phyloP scores from a whole-genome alignment of 345 rosid genomes.

The Sisymbrium irio region DNA sequence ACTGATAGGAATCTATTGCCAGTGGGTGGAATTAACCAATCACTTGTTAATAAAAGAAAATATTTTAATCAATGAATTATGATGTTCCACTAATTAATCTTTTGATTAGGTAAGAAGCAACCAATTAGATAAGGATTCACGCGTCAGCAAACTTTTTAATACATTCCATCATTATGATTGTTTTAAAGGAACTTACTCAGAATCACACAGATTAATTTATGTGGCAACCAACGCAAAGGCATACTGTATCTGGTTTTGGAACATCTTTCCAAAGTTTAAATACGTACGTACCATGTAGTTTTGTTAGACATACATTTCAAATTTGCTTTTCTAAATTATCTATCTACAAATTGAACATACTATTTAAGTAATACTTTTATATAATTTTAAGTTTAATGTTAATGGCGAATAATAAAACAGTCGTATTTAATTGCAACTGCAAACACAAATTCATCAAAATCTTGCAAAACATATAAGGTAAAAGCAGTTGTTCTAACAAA shows the following conservation, averaged over 20 bases:
- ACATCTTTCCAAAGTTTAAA: not conserved
- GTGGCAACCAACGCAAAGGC: not conserved
- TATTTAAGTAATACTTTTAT: not conserved
- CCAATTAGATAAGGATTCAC: constrained; percentile 11
- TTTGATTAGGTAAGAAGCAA: constrained; percentile 34
- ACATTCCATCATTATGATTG: not conserved
- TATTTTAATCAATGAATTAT: constrained; percentile 7
- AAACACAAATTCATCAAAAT: no score
- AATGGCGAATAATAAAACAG: no score
- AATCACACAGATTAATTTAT: not conserved
- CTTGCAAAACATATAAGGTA: no score
- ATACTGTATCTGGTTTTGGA: not conserved
- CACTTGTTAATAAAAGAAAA: constrained; percentile 11
- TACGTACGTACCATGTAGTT: not conserved
- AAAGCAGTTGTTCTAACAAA: no score
- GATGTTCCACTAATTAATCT: constrained; percentile 30
- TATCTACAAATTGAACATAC: not conserved
- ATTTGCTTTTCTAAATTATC: not conserved
- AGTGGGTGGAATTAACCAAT: constrained; percentile 27
- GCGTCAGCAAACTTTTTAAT: constrained; percentile 21
- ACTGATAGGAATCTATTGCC: constrained; percentile 18
- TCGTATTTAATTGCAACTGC: no score
- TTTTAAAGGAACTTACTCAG: not conserved
- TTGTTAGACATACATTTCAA: not conserved
- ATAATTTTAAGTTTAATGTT: not conserved